These are phyloP conservation scores for Acrodontium crateriforme DNA, from an alignment of 2,329 filamentous ascomycete genomes.

Conservation along the genomic window DNA sequence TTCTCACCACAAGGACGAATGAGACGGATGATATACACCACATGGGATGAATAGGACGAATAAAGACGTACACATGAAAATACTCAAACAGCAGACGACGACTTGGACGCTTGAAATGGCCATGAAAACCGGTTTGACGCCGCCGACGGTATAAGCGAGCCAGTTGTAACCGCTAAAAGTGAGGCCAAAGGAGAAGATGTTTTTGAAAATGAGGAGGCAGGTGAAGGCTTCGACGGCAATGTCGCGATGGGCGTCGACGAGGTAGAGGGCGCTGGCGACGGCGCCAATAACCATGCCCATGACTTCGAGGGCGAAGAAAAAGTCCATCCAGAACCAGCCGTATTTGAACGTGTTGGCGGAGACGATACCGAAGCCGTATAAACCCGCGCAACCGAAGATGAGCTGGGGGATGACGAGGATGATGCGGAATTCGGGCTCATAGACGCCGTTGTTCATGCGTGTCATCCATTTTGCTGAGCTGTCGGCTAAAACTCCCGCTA, in stretches of 20 bases:
- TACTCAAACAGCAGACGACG: slow-evolving; percentile 56
- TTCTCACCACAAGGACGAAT: too few species aligned
- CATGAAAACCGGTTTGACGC: slow-evolving; percentile 55
- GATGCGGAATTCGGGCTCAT: slow-evolving; percentile 85
- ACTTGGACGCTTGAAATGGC: slow-evolving; percentile 65
- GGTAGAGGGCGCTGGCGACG: slow-evolving; percentile 71
- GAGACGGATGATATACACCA: not conserved
- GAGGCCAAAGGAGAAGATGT: slow-evolving; percentile 76
- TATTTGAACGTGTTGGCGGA: slow-evolving; percentile 47
- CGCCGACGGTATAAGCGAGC: slow-evolving; percentile 49
- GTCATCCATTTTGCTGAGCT: slow-evolving; percentile 58
- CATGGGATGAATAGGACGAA: not conserved
- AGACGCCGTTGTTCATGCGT: slow-evolving; percentile 60
- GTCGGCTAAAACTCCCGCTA: slow-evolving; percentile 66
- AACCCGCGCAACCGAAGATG: slow-evolving; percentile 59
- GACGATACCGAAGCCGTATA: slow-evolving; percentile 75
- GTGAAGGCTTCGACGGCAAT: slow-evolving; percentile 81
- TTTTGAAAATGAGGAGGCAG: slow-evolving; percentile 84
- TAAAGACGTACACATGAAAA: slow-evolving; percentile 60
- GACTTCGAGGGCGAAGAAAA: slow-evolving; percentile 75
- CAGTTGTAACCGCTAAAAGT: slow-evolving; percentile 78
- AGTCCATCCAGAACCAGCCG: slow-evolving; percentile 58
- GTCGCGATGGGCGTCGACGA: slow-evolving; percentile 83
- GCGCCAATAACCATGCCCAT: slow-evolving; percentile 86
- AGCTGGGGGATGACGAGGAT: slow-evolving; percentile 71